phyloP scores from a whole-genome alignment of 140 eudicot genomes.

The Oenanthe javanica region DNA sequence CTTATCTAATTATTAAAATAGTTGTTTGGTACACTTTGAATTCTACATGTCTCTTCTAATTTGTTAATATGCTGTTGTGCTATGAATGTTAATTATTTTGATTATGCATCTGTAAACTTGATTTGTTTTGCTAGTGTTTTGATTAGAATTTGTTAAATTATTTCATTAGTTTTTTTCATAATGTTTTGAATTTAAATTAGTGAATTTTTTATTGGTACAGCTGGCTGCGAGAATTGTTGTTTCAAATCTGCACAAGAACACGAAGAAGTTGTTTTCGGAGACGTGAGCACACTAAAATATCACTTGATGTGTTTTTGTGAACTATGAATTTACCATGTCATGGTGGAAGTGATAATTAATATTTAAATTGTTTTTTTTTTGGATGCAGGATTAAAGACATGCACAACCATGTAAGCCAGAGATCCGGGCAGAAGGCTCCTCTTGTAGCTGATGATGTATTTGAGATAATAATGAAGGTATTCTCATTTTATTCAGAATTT shows the following conservation, averaged over 20 bases:
- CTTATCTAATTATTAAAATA: background rate
- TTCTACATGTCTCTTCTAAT: background rate
- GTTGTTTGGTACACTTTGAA: background rate
- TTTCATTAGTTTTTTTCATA: background rate
- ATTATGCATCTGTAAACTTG: background rate
- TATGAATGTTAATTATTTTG: background rate
- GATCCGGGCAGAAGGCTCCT: slow-evolving; percentile 77
- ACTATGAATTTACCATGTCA: background rate
- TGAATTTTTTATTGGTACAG: slow-evolving; percentile 24
- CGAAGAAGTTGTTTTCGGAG: slow-evolving; percentile 83
- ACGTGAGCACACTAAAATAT: slow-evolving; percentile 45
- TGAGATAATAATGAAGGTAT: slow-evolving; percentile 84
- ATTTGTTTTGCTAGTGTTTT: background rate
- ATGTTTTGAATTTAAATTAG: background rate
- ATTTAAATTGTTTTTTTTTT: background rate
- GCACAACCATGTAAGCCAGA: slow-evolving; percentile 62
- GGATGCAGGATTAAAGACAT: slow-evolving; percentile 62
- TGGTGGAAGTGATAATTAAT: background rate
- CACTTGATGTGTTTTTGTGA: background rate
- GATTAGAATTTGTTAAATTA: background rate
- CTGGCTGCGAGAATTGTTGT: slow-evolving; percentile 94
- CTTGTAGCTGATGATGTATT: slow-evolving; percentile 87
- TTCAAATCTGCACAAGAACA: slow-evolving; percentile 86
- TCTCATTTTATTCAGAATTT: background rate
- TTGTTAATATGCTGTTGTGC: background rate